phyloP scores from a whole-genome alignment of 257 asterid genomes.

The Echites panduratus region DNA sequence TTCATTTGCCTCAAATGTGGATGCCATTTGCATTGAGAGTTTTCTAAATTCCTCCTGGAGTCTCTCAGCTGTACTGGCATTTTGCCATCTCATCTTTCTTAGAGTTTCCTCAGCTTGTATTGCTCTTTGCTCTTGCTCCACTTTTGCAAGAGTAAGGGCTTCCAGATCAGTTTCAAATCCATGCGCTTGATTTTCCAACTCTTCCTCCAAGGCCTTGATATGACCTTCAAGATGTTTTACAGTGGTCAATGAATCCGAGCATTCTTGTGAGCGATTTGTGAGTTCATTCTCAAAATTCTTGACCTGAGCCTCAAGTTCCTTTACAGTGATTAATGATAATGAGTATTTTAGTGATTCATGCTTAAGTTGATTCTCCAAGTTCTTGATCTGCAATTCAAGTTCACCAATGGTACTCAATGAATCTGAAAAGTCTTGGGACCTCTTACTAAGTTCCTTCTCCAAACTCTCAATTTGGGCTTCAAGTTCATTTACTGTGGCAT shows the following conservation, averaged over 20 bases:
- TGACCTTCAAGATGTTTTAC: constrained; percentile 54
- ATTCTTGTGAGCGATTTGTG: constrained; percentile 44
- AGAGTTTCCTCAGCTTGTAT: constrained; percentile 79
- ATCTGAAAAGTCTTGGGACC: constrained; percentile 20
- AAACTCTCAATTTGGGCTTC: constrained; percentile 62
- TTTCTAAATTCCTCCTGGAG: constrained; percentile 76
- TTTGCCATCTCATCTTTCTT: constrained; percentile 70
- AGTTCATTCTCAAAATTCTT: constrained; percentile 55
- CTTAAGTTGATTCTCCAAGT: constrained; percentile 53
- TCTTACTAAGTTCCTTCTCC: constrained; percentile 52
- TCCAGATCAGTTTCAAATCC: constrained; percentile 75
- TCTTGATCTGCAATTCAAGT: constrained; percentile 57
- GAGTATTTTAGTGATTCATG: constrained; percentile 40
- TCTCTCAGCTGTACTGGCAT: constrained; percentile 71
- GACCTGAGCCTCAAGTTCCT: constrained; percentile 56
- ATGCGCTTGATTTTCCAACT: constrained; percentile 65
- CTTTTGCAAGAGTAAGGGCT: constrained; percentile 47
- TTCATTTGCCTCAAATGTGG: constrained; percentile 84
- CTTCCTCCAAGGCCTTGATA: constrained; percentile 72
- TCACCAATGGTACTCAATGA: constrained; percentile 37
- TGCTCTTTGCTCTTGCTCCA: constrained; percentile 94
- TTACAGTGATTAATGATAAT: constrained; percentile 37
- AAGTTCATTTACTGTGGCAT: constrained; percentile 44
- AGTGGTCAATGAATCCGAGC: constrained; percentile 32
- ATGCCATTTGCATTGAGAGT: constrained; percentile 72